These are phyloP conservation scores for Alternaria triticimaculans DNA, from an alignment of 2,329 filamentous ascomycete species.

Conservation along the genomic window DNA sequence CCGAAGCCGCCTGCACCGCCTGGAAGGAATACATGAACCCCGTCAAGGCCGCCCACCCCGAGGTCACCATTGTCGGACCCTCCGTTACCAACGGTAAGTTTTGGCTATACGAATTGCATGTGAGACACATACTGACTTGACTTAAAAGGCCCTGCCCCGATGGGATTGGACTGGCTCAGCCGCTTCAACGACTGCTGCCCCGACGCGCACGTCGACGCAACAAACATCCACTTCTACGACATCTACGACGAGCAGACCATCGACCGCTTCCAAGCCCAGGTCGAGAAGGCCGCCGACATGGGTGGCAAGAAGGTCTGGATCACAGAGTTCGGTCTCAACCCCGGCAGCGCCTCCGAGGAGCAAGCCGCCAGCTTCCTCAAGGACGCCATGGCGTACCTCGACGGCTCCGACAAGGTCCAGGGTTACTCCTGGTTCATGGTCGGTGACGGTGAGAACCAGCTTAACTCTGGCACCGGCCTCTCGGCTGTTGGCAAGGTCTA, in stretches of 20 bases:
- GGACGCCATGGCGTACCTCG: constrained; percentile 43
- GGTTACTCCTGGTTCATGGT: constrained; percentile 51
- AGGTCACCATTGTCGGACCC: constrained; percentile 42
- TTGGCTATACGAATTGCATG: not conserved
- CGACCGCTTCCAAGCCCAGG: constrained; percentile 50
- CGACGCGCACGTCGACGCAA: constrained; percentile 44
- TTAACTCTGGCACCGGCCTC: constrained; percentile 33
- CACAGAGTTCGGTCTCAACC: constrained; percentile 48
- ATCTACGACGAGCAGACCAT: constrained; percentile 36
- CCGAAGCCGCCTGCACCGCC: constrained; percentile 38
- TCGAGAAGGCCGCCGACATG: constrained; percentile 38
- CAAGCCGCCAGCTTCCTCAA: constrained; percentile 45
- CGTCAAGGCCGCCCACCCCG: constrained; percentile 34
- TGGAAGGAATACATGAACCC: constrained; percentile 46
- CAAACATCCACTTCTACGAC: constrained; percentile 51
- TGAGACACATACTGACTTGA: not conserved
- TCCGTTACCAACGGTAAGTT: constrained; percentile 38
- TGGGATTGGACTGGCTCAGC: constrained; percentile 43
- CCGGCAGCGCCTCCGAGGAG: constrained; percentile 34
- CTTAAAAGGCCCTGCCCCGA: constrained; percentile 3
- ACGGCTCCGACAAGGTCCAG: constrained; percentile 35
- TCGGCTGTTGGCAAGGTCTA: constrained; percentile 36
- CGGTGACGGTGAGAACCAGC: constrained; percentile 39
- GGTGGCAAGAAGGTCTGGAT: constrained; percentile 46
- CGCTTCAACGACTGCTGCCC: constrained; percentile 43